Evolutionary conservation across 2,329 filamentous ascomycete genomes (phyloP), one percentile per base, ranked within the genome.

Genomic region (Didymosphaeria variabile): DNA sequence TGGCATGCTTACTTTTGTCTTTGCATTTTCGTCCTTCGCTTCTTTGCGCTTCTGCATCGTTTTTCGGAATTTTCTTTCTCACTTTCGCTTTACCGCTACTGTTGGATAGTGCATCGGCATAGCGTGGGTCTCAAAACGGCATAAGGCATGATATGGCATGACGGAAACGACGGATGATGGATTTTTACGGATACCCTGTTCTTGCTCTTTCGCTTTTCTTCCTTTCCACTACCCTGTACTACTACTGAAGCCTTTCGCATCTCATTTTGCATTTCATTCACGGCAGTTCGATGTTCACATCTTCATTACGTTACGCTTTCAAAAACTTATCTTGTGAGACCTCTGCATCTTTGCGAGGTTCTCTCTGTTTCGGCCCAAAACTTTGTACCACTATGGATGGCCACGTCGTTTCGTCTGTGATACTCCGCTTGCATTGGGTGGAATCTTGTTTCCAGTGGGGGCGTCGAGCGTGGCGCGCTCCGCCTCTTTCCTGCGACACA

Each of bases 71-170:
- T 60, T 38, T 38, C 40, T 31, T 58, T 63, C 32, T 47, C 58
- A 19, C 38, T 51, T 62, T 57, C 57, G 46, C 36, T 60, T 65
- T 51, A 56, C 54, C 61, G 64, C 66, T 49, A 64, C 58, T 69
- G 66, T 70, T 70, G 67, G 67, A 71, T 71, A 70, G 67, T 65
- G 68, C 68, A 70, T 70, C 67, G 65, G 68, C 70, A 72, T 72
- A 64, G 66, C 67, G 61, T 61, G 59, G 60, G 36, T 50, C 29
- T 57, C 46, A 40, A 56, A 60, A 62, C 51, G 58, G 26, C 57
- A 62, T 60, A 57, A 36, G 58, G 64, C 62, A 65, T 61, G 51
- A 60, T 47, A 52, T 62, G 64, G 59, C 13, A 63, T 40, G 50
- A 62, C 23, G 59, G 57, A 42, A 36, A 51, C 61, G 38, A 66